Conservation (phyloP, 2,329 filamentous ascomycete species). For the Onygenales sp. region DNA sequence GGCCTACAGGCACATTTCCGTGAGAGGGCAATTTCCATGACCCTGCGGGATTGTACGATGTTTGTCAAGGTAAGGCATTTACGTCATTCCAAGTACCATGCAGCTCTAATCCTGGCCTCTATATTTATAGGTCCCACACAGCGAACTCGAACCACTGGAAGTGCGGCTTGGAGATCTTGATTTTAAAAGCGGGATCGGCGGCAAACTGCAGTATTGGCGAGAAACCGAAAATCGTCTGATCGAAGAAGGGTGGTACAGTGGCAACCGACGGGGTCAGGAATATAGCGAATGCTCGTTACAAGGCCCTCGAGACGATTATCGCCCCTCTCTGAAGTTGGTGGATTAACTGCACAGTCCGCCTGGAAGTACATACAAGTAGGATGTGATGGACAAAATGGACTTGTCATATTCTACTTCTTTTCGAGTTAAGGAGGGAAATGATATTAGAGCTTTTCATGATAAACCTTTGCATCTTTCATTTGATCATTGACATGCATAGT, state of each 20-base stretch:
- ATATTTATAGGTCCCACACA: constrained; percentile 22
- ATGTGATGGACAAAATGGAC: too few relatives aligned
- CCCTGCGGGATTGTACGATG: constrained; percentile 67
- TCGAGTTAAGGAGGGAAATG: too few relatives aligned
- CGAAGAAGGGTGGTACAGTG: constrained; percentile 58
- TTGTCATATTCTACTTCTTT: too few relatives aligned
- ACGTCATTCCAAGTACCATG: background rate
- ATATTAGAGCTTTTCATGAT: too few relatives aligned
- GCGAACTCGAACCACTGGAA: constrained; percentile 24
- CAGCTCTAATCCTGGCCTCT: background rate
- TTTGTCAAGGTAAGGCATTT: constrained; percentile 50
- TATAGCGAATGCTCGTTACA: constrained; percentile 26
- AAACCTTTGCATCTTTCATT: too few relatives aligned
- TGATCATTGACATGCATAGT: too few relatives aligned
- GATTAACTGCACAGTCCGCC: too few relatives aligned
- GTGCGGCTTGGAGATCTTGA: constrained; percentile 65
- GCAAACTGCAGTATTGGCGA: constrained; percentile 62
- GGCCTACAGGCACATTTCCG: constrained; percentile 27
- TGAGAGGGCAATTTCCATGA: constrained; percentile 63
- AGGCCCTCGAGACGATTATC: background rate
- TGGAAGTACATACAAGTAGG: too few relatives aligned
- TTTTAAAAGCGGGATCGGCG: constrained; percentile 55
- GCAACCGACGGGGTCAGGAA: constrained; percentile 23
- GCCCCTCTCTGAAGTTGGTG: background rate
- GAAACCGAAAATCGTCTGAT: constrained; percentile 54